These are phyloP conservation scores for Ustilago loliicola DNA, from an alignment of 1,284 basidiomycete genomes.

Conservation along the genomic window DNA sequence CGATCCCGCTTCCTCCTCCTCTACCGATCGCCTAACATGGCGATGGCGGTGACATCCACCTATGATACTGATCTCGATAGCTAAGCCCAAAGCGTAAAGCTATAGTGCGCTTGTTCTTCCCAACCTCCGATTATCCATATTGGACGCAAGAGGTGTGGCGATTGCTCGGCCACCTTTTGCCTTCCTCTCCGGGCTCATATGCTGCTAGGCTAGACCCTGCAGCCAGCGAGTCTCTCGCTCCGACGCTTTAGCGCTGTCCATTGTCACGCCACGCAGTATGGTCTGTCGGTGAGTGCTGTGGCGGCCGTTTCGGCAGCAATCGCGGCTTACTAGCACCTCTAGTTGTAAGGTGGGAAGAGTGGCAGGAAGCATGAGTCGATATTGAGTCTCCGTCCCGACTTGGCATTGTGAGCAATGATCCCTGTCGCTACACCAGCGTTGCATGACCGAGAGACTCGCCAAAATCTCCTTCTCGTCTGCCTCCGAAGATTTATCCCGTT, in stretches of 20 bases:
- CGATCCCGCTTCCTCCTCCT: background rate
- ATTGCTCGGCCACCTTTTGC: conserved; percentile 13
- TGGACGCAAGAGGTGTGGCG: background rate
- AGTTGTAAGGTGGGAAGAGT: background rate
- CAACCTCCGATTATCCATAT: background rate
- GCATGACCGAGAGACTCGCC: background rate
- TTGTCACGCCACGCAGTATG: background rate
- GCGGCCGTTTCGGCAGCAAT: background rate
- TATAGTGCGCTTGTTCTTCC: background rate
- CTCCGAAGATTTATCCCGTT: background rate
- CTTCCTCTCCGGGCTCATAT: conserved; percentile 5
- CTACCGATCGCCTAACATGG: background rate
- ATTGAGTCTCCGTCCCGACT: conserved; percentile 2
- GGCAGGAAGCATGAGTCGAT: background rate
- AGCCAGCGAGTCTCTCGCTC: background rate
- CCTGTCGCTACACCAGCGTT: conserved; percentile 2
- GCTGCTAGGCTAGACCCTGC: conserved; percentile 14
- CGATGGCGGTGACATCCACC: background rate
- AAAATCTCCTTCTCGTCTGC: background rate
- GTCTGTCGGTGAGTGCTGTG: background rate
- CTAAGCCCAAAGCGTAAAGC: background rate
- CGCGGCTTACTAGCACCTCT: background rate
- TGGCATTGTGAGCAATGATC: background rate
- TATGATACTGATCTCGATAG: background rate
- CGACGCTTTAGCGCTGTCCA: background rate